Conservation (phyloP, 1,139 yeast species). For the Taphrina communis region DNA sequence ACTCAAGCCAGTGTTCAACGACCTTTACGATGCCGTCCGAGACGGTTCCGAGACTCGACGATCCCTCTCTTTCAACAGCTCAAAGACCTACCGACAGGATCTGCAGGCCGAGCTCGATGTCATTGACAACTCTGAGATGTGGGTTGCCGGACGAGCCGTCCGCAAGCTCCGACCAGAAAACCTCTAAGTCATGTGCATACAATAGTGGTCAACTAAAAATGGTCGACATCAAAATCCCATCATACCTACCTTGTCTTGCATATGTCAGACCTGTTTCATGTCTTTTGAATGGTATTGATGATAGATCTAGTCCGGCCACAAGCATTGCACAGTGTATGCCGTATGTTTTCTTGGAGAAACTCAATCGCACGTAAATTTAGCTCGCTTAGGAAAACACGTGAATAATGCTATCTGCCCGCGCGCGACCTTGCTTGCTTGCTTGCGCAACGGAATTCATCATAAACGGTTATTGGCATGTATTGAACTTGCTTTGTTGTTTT, state of each 20-base stretch:
- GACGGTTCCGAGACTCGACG: slow-evolving; percentile 98
- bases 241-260: not conserved
- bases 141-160: slow-evolving; percentile 99
- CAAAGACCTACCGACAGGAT: slow-evolving; percentile 95
- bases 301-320: no score
- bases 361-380: not conserved
- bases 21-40: slow-evolving; percentile 91
- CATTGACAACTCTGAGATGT: slow-evolving; percentile 97
- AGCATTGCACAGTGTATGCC: not conserved
- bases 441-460: slow-evolving; percentile 3
- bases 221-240: not conserved
- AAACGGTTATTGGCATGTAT: not conserved
- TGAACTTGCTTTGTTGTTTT: no score
- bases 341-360: no score
- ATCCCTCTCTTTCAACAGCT: slow-evolving; percentile 97
- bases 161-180: slow-evolving; percentile 99
- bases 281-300: no score
- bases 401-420: not conserved
- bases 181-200: slow-evolving; percentile 49
- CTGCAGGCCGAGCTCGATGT: slow-evolving; percentile 89
- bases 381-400: not conserved
- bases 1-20: slow-evolving; percentile 96
- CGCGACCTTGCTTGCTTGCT: not conserved
- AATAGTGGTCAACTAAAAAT: not conserved
- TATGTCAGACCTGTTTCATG: no score